A percentile compares a stretch with the other conserved stretches of the same genome.
These are phyloP conservation scores for Phytophthora cactorum DNA, from an alignment of 352 stramenopile genomes.

Conservation along the genomic window DNA sequence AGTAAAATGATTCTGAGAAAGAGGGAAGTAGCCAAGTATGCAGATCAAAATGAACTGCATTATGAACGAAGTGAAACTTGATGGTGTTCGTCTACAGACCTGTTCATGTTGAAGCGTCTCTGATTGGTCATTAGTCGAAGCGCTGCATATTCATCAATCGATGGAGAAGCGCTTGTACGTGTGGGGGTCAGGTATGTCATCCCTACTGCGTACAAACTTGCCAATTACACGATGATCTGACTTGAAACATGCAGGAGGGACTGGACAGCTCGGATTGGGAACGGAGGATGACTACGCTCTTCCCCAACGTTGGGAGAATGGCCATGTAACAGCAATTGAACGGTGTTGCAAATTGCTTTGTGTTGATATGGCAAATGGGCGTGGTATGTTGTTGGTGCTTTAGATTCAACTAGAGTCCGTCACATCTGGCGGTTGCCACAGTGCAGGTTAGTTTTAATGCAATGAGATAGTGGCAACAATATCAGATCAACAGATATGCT, in stretches of 20 bases:
- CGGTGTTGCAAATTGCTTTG: background rate
- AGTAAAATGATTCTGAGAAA: background rate
- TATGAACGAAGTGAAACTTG: conserved; percentile 10
- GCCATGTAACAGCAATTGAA: conserved; percentile 13
- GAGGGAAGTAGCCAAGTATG: conserved; percentile 7
- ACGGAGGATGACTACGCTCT: conserved; percentile 59
- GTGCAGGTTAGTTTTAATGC: conserved; percentile 45
- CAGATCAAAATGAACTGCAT: background rate
- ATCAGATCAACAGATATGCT: background rate
- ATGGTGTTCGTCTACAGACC: background rate
- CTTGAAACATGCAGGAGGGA: conserved; percentile 46
- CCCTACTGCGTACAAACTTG: background rate
- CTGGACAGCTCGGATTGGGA: conserved; percentile 70
- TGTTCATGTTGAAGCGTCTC: background rate
- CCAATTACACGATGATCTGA: background rate
- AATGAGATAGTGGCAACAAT: background rate
- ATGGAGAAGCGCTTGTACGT: conserved; percentile 43
- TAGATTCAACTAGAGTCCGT: conserved; percentile 43
- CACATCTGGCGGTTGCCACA: conserved; percentile 73
- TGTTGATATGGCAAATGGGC: background rate
- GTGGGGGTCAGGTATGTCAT: conserved; percentile 68
- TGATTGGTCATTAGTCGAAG: conserved; percentile 32
- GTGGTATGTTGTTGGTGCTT: conserved; percentile 1
- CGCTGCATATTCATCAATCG: conserved; percentile 4
- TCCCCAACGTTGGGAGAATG: conserved; percentile 48